Evolutionary conservation across 805 yeast genomes (phyloP), one percentile per base, ranked within the genome.

Genomic region (Lipomyces anomalus): DNA sequence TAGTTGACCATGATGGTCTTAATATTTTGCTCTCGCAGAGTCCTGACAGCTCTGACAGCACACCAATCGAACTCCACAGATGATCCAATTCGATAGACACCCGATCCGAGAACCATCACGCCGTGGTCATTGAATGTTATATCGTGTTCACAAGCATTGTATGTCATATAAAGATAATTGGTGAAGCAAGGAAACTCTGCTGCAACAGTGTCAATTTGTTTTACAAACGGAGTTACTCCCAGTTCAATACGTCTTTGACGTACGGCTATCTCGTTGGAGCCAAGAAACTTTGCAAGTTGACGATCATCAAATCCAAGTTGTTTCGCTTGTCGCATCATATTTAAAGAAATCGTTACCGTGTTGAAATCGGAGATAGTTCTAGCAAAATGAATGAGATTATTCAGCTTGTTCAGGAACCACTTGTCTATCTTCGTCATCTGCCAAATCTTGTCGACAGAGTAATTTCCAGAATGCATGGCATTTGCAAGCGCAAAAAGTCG

Each of bases 61-160:
- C 98, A 90, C 97, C 97, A 90, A 71, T 90, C 98, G 64, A 90
- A 90, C 70, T 90, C 98, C 52, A 90, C 98, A 24, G 97, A 90
- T 4, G 97, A 92, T 60, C 98, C 98, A 64, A 90, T 90, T 72
- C 98, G 81, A 76, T 90, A 90, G 37, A 92, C 98, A 76, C 98
- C 98, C 3, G 97, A 88, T 56, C 97, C 97, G 49, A 90, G 74
- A 35, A 90, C 98, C 84, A 90, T 85, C 42, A 84, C 82, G 66
- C 97, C 97, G 55, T 88, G 80, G 55, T 90, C 97, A 57, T 88
- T 80, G 62, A 90, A 92, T n/a, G 72, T 64, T 50, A 92, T 79
- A 68, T 90, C 98, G 57, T 84, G 82, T 29, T 83, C 69, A 57
- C 84, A 88, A 39, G 95, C 97, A 62, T 86, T 89, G 72, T 92